phyloP scores from a whole-genome alignment of 2,329 filamentous ascomycete genomes.

The Penicillium brasilianum region DNA sequence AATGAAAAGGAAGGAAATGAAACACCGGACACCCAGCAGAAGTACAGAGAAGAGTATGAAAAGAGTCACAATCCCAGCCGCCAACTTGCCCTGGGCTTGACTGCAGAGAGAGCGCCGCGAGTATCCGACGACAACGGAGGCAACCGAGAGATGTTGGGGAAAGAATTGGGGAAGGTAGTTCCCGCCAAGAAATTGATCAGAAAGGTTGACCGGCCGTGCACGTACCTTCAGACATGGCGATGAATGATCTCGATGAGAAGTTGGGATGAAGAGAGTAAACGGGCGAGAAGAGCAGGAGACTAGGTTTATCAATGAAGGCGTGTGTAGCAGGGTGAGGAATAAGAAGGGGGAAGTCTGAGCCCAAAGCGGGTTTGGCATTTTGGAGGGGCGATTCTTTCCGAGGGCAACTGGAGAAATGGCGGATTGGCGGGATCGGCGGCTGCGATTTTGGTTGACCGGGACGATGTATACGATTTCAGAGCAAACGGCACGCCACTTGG shows the following conservation, averaged over 20 bases:
- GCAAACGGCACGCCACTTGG: neutral
- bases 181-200: constrained; percentile 21
- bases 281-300: neutral
- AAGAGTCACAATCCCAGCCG: neutral
- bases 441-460: constrained; percentile 19
- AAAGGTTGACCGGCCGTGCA: constrained; percentile 14
- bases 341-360: neutral
- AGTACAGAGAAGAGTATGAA: constrained; percentile 5
- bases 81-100: constrained; percentile 3
- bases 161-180: constrained; percentile 19
- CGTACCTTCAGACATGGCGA: constrained; percentile 28
- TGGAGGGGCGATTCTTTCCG: constrained; percentile 20
- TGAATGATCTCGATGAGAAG: constrained; percentile 5
- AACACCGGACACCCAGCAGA: neutral
- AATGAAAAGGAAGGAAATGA: constrained; percentile 12
- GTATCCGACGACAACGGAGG: constrained; percentile 5
- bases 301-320: neutral
- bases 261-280: constrained; percentile 1
- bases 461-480: neutral
- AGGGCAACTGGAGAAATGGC: constrained; percentile 7
- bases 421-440: constrained; percentile 23
- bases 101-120: constrained; percentile 7
- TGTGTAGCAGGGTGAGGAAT: neutral
- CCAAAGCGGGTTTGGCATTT: constrained; percentile 1
- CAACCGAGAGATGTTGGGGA: constrained; percentile 19